Conservation (phyloP, 73 alveolate species). For the Paramecium sonneborni region DNA sequence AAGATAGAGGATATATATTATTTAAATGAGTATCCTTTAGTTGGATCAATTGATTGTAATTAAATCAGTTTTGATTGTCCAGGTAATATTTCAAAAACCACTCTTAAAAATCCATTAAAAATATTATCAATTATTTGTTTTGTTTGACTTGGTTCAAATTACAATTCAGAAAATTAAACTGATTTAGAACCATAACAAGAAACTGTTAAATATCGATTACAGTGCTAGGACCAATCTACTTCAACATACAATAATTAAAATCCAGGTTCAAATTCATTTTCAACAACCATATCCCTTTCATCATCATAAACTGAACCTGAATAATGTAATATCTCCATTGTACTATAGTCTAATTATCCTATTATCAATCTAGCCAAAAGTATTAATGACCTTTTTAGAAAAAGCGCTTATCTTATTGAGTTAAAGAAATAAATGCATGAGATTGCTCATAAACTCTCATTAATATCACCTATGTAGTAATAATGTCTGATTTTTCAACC, state of each 20-base stretch:
- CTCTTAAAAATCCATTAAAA: conserved; percentile 51
- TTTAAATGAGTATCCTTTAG: not conserved
- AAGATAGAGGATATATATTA: not conserved
- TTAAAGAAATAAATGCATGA: conserved; percentile 74
- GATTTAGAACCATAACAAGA: conserved; percentile 54
- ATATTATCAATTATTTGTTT: not conserved
- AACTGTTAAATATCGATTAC: conserved; percentile 48
- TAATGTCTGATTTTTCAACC: conserved; percentile 67
- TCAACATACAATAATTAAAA: conserved; percentile 87
- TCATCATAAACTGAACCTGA: conserved; percentile 82
- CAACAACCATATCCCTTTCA: conserved; percentile 89
- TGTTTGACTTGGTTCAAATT: not conserved
- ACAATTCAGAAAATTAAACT: conserved; percentile 49
- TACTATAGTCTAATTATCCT: conserved; percentile 47
- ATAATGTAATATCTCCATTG: conserved; percentile 74
- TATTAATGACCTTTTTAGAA: conserved; percentile 81
- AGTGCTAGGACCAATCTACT: conserved; percentile 71
- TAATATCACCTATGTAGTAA: conserved; percentile 66
- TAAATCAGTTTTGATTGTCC: not conserved
- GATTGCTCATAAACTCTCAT: conserved; percentile 59
- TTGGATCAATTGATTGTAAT: conserved; percentile 13
- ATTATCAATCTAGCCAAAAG: conserved; percentile 64
- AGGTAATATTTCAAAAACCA: not conserved
- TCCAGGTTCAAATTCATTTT: conserved; percentile 81
- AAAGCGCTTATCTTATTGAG: conserved; percentile 72